Evolutionary conservation across 768 basidiomycete genomes (phyloP), one percentile per base, ranked within the genome.

Genomic region (Xerocomus brunneocitrinus): DNA sequence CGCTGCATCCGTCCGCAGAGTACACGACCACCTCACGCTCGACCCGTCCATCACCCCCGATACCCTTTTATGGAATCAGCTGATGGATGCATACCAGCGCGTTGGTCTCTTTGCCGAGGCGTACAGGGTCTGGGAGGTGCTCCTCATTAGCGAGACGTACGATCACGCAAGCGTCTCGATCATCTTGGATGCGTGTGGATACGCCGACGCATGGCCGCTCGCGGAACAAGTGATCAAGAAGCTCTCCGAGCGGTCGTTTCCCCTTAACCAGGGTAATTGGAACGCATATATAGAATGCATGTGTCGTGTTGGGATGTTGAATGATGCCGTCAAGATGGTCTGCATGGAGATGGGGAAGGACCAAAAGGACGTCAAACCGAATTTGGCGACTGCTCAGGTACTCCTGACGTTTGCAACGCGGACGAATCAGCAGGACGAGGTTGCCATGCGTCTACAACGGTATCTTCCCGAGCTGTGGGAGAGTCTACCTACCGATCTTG

Each of bases 81-180:
- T 97, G 56, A 91, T 97, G 88, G 82, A 91, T 67, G 84, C 90
- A 0, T 98, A 95, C 69, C 84, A 89, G 60, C 84, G 84, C n/a
- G 75, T 85, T 7, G 83, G 82, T 5, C 83, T 82, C 54, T 88
- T 85, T 56, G 73, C 71, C 1, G 87, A 89, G 53, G 84, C 87
- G 14, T 85, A 81, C 59, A 77, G 84, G 34, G 77, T 95, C 3
- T 98, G 93, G 91, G 84, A 92, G 63, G 75, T 76, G 64, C 77
- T 91, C 68, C 79, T 79, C 62, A 61, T 82, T 40, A 72, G 80
- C n/a, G 76, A 79, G 16, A 74, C 71, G 44, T 84, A 79, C 61
- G 79, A 85, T 67, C 71, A 81, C 49, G 68, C 76, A 51, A 87
- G 82, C 55, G 79, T 98, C 47, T 89, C 82, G 70, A 88, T 94